Evolutionary conservation across 2,329 filamentous ascomycete genomes (phyloP).

Genomic region (Diaporthe citriasiana): DNA sequence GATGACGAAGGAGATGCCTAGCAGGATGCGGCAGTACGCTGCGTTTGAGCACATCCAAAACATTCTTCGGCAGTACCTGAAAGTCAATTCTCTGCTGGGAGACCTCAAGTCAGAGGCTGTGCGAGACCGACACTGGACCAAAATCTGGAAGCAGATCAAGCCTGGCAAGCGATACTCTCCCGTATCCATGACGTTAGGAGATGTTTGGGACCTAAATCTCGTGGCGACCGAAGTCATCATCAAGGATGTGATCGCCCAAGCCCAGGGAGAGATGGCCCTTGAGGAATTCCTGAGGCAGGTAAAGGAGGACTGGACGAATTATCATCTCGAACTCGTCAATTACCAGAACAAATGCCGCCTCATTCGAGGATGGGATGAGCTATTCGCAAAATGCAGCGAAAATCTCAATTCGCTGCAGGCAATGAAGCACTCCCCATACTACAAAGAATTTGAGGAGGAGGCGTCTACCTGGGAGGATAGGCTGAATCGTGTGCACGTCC

Average conservation of each 20-base stretch:
- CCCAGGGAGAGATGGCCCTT: conserved; percentile 96
- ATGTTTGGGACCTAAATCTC: conserved; percentile 98
- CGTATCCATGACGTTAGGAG: conserved; percentile 94
- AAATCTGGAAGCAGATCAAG: conserved; percentile 96
- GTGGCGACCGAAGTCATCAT: conserved; percentile 89
- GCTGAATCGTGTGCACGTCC: conserved; percentile 94
- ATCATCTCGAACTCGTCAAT: conserved; percentile 92
- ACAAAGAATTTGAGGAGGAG: conserved; percentile 99
- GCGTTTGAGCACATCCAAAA: conserved; percentile 99
- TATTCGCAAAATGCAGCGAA: conserved; percentile 98
- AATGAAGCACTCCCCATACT: conserved; percentile 99
- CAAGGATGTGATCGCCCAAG: conserved; percentile 93
- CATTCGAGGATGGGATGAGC: conserved; percentile 97
- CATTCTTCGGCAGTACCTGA: conserved; percentile 87
- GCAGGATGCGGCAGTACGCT: conserved; percentile 98
- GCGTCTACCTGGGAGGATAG: conserved; percentile 98
- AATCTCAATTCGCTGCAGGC: conserved; percentile 97
- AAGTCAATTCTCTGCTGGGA: conserved; percentile 88
- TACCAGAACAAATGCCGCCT: conserved; percentile 99
- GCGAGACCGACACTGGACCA: conserved; percentile 95
- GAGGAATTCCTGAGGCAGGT: conserved; percentile 98
- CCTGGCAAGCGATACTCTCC: conserved; percentile 95
- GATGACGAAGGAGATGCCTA: conserved; percentile 99
- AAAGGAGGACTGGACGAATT: conserved; percentile 96
- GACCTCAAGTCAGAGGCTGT: conserved; percentile 98